These are phyloP conservation scores for Fusarium sp. DNA, from an alignment of 2,329 filamentous ascomycete species.

Conservation along the genomic window DNA sequence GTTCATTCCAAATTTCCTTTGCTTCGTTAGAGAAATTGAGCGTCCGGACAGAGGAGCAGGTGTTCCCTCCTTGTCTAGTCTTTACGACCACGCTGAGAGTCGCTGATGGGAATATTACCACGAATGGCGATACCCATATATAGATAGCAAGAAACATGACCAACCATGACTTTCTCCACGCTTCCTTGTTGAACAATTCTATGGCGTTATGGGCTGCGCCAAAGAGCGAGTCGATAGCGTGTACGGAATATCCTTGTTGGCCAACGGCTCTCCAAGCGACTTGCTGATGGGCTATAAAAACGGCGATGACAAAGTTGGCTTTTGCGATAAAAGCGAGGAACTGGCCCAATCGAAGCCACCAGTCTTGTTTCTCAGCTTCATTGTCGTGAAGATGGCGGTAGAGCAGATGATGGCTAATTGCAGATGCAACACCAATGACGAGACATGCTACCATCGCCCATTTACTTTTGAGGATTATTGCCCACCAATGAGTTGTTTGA, in stretches of 20 bases:
- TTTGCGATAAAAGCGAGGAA: constrained; percentile 7
- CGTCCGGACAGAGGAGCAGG: constrained; percentile 24
- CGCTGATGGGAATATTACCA: constrained; percentile 39
- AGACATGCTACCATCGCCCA: constrained; percentile 19
- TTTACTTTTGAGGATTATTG: not conserved
- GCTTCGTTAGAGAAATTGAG: constrained; percentile 36
- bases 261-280: constrained; percentile 8
- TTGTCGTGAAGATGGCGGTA: not conserved
- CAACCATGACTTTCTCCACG: constrained; percentile 31
- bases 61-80: not conserved
- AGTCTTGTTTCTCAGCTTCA: constrained; percentile 12
- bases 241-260: constrained; percentile 6
- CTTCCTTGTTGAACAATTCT: constrained; percentile 29
- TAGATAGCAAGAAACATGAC: constrained; percentile 36
- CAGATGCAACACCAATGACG: not conserved
- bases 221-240: constrained; percentile 33
- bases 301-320: constrained; percentile 1
- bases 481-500: not conserved
- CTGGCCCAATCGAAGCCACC: constrained; percentile 19
- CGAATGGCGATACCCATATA: constrained; percentile 26
- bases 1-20: not conserved
- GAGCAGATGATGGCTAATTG: constrained; percentile 11
- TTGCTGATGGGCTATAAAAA: constrained; percentile 13
- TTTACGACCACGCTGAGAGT: constrained; percentile 20
- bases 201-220: constrained; percentile 22